Evolutionary conservation across 352 stramenopile species (phyloP).

Genomic region (Globisporangium cystogenes): DNA sequence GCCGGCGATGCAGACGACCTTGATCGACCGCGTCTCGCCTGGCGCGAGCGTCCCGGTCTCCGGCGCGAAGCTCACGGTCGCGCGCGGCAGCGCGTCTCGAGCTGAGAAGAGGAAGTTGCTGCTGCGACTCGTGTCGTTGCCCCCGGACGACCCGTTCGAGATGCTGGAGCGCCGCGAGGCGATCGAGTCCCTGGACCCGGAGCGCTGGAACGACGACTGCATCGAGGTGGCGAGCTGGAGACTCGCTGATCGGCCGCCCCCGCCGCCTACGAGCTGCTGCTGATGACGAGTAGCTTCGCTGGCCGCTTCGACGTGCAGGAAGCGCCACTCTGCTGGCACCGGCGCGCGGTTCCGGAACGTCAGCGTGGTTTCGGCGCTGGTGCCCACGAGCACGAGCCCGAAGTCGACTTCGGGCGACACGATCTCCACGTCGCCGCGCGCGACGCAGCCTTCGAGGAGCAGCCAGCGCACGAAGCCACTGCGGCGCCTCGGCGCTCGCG

Average conservation of each 20-base stretch:
- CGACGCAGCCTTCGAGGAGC: constrained; percentile 43
- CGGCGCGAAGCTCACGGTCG: constrained; percentile 41
- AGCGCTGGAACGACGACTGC: constrained; percentile 20
- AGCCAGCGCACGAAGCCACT: constrained; percentile 38
- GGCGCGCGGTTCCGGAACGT: constrained; percentile 25
- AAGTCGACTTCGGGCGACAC: constrained; percentile 59
- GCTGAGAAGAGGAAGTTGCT: constrained; percentile 33
- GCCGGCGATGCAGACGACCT: constrained; percentile 42
- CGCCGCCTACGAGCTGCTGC: too few relatives aligned
- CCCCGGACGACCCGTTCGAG: constrained; percentile 21
- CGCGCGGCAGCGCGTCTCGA: constrained; percentile 36
- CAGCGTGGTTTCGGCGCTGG: constrained; percentile 31
- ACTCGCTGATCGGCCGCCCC: not conserved
- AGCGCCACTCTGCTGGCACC: constrained; percentile 28
- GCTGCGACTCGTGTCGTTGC: constrained; percentile 29
- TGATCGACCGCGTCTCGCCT: constrained; percentile 28
- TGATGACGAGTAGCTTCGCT: not conserved
- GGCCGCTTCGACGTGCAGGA: constrained; percentile 34
- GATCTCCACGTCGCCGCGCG: constrained; percentile 35
- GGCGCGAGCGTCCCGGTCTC: constrained; percentile 36
- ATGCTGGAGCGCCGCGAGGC: constrained; percentile 26
- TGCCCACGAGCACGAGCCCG: constrained; percentile 58
- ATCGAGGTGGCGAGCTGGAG: not conserved
- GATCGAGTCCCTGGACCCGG: constrained; percentile 52
- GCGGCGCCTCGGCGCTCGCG: not conserved